Conservation (phyloP, 2,329 filamentous ascomycete species). For the Tolypocladium paradoxum region DNA sequence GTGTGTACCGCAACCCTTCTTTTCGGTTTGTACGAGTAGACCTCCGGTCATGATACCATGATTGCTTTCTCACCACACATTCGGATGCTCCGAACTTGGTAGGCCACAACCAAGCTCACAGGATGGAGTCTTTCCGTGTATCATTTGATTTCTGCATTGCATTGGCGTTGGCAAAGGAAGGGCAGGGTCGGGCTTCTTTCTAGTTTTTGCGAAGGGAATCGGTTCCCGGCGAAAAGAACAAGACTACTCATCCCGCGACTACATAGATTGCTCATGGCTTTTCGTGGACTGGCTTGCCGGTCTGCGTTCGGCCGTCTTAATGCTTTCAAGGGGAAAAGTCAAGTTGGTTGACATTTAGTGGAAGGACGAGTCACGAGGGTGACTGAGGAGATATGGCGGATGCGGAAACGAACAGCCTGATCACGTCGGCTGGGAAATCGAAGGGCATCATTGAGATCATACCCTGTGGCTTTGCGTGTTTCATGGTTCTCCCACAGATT, state of each 20-base stretch:
- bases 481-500: neutral
- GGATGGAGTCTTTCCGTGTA: conserved; percentile 21
- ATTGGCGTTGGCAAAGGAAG: conserved; percentile 41
- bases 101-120: conserved; percentile 12
- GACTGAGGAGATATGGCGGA: neutral
- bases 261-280: conserved; percentile 28
- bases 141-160: conserved; percentile 39
- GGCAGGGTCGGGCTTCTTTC: conserved; percentile 15
- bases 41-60: conserved; percentile 36
- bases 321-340: conserved; percentile 15
- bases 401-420: neutral
- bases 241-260: conserved; percentile 27
- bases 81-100: conserved; percentile 6
- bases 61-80: conserved; percentile 20
- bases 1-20: conserved; percentile 9
- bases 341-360: conserved; percentile 9
- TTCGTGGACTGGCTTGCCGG: conserved; percentile 4
- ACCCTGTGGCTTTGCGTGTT: neutral
- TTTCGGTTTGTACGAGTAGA: conserved; percentile 31
- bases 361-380: conserved; percentile 2
- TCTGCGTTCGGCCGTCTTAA: conserved; percentile 14
- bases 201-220: conserved; percentile 17
- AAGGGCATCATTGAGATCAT: neutral
- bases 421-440: neutral
- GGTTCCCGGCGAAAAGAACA: conserved; percentile 22